Evolutionary conservation across 306 rosid species (phyloP), one percentile per base, ranked within the genome.

Genomic region (Trifolium pratense): DNA sequence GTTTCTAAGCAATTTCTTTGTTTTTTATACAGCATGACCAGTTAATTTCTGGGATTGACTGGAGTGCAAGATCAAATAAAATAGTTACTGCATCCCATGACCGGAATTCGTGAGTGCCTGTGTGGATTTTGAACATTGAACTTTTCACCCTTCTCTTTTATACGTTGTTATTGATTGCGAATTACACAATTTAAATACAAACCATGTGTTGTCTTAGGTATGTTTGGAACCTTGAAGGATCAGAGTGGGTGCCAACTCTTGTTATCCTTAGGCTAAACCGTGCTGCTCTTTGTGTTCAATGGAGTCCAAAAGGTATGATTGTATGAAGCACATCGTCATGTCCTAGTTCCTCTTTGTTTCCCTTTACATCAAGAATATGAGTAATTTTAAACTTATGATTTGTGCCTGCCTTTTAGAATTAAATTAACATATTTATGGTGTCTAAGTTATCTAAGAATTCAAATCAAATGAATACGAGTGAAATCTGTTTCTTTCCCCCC

Each of bases 251-350:
- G 66, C 91, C 99, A 75, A 90, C 97, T 49, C 96, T 94, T 21
- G 97, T 94, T 51, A 90, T 90, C 71, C 97, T 94, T 73, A 79
- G 97, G 81, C 91, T 90, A 73, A 94, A 94, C 77, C 99, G 99
- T 31, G 96, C 99, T 58, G 99, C 99, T 75, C 93, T 94, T 5
- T 91, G 97, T 86, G 99, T 94, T 70, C 87, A 87, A 77, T 94
- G 99, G 97, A 94, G 97, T 87, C 96, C 99, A 58, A 90, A 83
- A 87, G 99, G 99, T 94, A 80, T n/a, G n/a, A n/a, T n/a, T n/a
- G n/a, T n/a, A n/a, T 80, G 84, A 67, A 75, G 39, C 31, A 34
- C 43, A 26, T 70, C 32, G 42, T 53, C 42, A 65, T 61, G 57
- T 57, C 59, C 48, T 55, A 34, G 60, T 79, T 61, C 40, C 70